Percentiles rank a stretch among this genome's conserved stretches.
Evolutionary conservation across 2,329 filamentous ascomycete species (phyloP).

Genomic region (Calonectria leucothoes): DNA sequence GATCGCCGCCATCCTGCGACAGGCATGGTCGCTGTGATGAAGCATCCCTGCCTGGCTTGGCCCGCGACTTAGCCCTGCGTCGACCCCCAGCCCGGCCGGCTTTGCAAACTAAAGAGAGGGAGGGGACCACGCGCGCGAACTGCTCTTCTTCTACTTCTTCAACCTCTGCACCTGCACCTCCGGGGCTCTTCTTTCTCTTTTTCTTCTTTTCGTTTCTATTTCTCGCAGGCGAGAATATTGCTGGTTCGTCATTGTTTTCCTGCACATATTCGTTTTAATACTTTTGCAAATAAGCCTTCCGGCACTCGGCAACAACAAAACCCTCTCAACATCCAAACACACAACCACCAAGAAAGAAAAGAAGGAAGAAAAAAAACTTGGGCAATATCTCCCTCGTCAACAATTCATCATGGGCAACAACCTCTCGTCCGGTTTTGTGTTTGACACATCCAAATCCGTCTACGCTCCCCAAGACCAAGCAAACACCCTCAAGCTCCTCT

Average conservation of each 20-base stretch:
- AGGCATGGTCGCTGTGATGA: slow-evolving; percentile 30
- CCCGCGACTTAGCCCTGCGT: slow-evolving; percentile 2
- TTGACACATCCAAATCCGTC: slow-evolving; percentile 51
- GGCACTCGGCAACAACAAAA: background rate
- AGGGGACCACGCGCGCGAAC: background rate
- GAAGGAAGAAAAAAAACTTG: background rate
- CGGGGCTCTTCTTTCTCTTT: background rate
- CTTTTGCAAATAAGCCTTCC: background rate
- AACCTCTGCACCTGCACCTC: background rate
- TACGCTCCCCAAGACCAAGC: slow-evolving; percentile 46
- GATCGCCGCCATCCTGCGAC: slow-evolving; percentile 31
- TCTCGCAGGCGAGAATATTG: slow-evolving; percentile 41
- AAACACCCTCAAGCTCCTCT: slow-evolving; percentile 46
- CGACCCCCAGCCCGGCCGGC: no score
- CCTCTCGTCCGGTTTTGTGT: slow-evolving; percentile 51
- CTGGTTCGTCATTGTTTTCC: slow-evolving; percentile 8
- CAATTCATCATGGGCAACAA: slow-evolving; percentile 52
- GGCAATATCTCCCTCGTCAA: background rate
- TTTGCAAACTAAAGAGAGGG: slow-evolving; percentile 10
- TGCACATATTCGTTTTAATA: background rate
- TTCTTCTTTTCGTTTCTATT: slow-evolving; percentile 30
- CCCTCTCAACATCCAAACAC: background rate
- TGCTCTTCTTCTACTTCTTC: slow-evolving; percentile 31
- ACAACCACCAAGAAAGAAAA: background rate
- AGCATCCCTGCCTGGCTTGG: slow-evolving; percentile 30